Base-by-base conservation (phyloP, 257 asterid genomes). In the Haberlea rhodopensis region DNA sequence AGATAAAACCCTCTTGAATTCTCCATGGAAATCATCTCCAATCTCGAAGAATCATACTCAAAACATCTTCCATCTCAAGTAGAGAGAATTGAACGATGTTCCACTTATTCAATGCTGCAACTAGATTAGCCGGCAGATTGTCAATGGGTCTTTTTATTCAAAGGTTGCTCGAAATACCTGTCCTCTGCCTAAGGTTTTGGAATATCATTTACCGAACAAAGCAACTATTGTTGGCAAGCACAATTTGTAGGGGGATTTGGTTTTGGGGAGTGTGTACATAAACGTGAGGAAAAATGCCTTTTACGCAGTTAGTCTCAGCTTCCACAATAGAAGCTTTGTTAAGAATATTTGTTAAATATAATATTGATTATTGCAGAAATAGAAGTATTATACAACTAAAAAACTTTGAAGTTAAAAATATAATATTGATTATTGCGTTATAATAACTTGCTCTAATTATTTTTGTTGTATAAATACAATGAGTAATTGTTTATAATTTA, bases 291-390 rank as follows among this genome's bases (percentile, higher is more conserved):
- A 84, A 56, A 89, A 90, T 26, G 97, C 56, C 81, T 90, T 5
- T 90, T 87, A n/a, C 25, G 97, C 97, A 0, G 87, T 90, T 45
- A 87, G 92, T 25, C 90, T 90, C 6, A 87, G 96, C 58, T 90
- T 90, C 97, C 1, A 90, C 97, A 2, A 95, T 90, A 8, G 96
- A 90, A 84, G 96, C 96, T 51, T n/a, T n/a, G n/a, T n/a, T n/a
- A n/a, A n/a, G n/a, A n/a, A n/a, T n/a, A n/a, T n/a, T n/a, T n/a
- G n/a, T n/a, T n/a, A n/a, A n/a, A n/a, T n/a, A n/a, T n/a, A n/a
- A n/a, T n/a, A n/a, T n/a, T n/a, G n/a, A n/a, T n/a, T n/a, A n/a
- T n/a, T n/a, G n/a, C n/a, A n/a, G n/a, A n/a, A n/a, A n/a, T n/a
- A n/a, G n/a, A n/a, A n/a, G n/a, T n/a, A n/a, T n/a, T n/a, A n/a